Evolutionary conservation across 2,329 filamentous ascomycete genomes (phyloP).

Genomic region (Aspergillus melleus): DNA sequence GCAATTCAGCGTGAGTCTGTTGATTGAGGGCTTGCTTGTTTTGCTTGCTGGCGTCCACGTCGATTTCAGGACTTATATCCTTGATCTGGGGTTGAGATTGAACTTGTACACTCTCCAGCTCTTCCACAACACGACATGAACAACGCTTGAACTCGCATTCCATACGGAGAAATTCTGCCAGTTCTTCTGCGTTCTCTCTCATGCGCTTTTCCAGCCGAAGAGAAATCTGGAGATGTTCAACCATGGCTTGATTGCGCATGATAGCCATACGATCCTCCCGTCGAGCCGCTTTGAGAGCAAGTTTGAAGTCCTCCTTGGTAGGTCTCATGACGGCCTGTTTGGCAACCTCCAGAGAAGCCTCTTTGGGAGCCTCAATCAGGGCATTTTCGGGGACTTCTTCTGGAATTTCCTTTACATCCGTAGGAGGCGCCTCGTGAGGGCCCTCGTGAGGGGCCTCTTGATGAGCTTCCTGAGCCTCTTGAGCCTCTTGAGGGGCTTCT

Average conservation of each 20-base stretch:
- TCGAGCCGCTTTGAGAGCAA: background rate
- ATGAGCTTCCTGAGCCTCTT: no score
- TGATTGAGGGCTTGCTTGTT: background rate
- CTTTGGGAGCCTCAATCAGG: background rate
- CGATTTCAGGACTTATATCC: background rate
- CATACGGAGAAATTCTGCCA: slow-evolving; percentile 53
- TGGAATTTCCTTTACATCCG: no score
- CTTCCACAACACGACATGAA: slow-evolving; percentile 48
- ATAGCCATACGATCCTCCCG: background rate
- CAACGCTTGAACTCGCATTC: slow-evolving; percentile 52
- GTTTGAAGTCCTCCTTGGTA: background rate
- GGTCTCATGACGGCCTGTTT: background rate
- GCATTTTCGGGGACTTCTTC: background rate
- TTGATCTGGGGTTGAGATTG: background rate
- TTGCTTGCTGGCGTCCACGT: background rate
- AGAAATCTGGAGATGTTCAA: slow-evolving; percentile 50
- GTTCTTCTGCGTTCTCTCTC: slow-evolving; percentile 55
- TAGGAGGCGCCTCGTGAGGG: no score
- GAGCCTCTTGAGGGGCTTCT: background rate
- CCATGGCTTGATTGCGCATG: background rate
- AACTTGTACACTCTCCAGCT: slow-evolving; percentile 26
- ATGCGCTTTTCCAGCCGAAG: slow-evolving; percentile 52
- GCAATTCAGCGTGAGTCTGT: background rate
- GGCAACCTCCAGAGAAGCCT: background rate
- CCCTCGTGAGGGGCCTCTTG: background rate